Evolutionary conservation across 768 basidiomycete genomes (phyloP), one percentile per base, ranked within the genome.

Genomic region (Strobilomyces confusus): DNA sequence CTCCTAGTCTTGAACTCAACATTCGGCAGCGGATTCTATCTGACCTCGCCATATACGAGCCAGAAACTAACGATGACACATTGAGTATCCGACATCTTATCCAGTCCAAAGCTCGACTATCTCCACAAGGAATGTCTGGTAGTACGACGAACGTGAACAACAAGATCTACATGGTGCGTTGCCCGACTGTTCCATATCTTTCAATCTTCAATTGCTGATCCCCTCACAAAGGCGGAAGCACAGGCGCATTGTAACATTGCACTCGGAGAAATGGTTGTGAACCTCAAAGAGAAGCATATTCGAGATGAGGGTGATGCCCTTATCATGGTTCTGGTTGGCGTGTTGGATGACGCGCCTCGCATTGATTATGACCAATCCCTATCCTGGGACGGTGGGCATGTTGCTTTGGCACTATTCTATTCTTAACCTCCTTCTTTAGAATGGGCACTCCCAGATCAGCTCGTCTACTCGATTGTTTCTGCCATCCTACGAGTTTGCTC

Each of bases 401-500:
- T 43, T 44, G 14, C 20, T 25, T 38, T 25, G 37, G 17, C 5
- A 22, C 22, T 13, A 14, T 38, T 34, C 7, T 26, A 20, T 36
- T 44, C 47, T 61, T 15, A 57, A 42, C 20, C n/a, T 47, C 19
- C 13, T 26, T 17, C 26, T 34, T n/a, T 41, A 93, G 92, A 90
- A 58, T 93, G 91, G 91, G 80, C 91, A 3, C 76, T 91, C 30
- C 86, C 92, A 34, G 89, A 95, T 69, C 88, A 92, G 63, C 79
- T 95, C 37, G 85, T 89, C 1, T 89, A 78, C 63, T 84, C 87
- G 1, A 90, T 85, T 4, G 79, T 91, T 22, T 87, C 86, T 5
- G 87, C 91, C 12, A 72, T 92, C 9, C 75, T 95, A 42, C 76
- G 81, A 48, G 72, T 92, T 20, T 82, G 87, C 20, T 79, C 76